Evolutionary conservation across 2,329 filamentous ascomycete genomes (phyloP).

Genomic region (Trichoderma endophyticum): DNA sequence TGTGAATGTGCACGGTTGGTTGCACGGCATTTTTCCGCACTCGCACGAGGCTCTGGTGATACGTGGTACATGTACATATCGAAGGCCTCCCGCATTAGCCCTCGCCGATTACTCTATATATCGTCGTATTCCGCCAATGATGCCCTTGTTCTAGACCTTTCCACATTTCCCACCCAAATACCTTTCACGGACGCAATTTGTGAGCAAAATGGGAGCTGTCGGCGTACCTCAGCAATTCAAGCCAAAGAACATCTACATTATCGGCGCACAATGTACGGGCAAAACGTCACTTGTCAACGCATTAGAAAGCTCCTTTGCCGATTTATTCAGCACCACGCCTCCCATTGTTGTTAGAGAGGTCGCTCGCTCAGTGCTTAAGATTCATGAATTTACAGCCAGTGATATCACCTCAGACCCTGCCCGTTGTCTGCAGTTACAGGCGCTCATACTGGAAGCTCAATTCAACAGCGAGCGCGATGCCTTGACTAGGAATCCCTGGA

Average conservation of each 20-base stretch:
- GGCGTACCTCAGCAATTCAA: not conserved
- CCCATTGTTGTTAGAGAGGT: constrained; percentile 36
- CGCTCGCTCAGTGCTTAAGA: constrained; percentile 34
- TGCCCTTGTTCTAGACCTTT: not conserved
- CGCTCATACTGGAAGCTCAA: constrained; percentile 38
- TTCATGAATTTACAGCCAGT: constrained; percentile 32
- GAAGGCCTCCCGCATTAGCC: constrained; percentile 8
- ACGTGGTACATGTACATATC: not conserved
- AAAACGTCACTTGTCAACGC: constrained; percentile 43
- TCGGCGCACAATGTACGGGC: constrained; percentile 44
- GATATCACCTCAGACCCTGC: constrained; percentile 32
- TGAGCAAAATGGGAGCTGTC: not conserved
- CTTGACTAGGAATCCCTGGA: constrained; percentile 26
- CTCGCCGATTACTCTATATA: not conserved
- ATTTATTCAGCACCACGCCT: constrained; percentile 7
- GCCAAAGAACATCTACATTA: constrained; percentile 37
- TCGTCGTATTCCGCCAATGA: not conserved
- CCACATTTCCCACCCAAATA: not conserved
- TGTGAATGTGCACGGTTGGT: not conserved
- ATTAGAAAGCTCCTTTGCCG: constrained; percentile 27
- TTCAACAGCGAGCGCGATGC: constrained; percentile 29
- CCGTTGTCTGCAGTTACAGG: constrained; percentile 35
- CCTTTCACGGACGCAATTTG: not conserved
- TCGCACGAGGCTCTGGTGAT: not conserved
- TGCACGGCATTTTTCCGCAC: constrained; percentile 3